These are phyloP conservation scores for Phytomonas serpens DNA, from an alignment of 208 protist species.

Conservation along the genomic window DNA sequence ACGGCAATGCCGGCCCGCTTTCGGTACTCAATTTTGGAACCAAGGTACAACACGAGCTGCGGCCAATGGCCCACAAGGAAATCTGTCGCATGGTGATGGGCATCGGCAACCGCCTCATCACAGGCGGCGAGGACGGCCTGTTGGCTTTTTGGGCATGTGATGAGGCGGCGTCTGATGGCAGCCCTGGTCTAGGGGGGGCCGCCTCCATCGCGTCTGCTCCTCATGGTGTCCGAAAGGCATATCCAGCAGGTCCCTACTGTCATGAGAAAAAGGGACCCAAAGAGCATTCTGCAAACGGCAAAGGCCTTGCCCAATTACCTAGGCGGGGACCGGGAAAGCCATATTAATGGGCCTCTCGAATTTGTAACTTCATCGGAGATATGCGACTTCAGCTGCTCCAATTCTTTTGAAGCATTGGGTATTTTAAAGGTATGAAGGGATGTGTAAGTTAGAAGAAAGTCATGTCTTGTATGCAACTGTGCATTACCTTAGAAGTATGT, in stretches of 20 bases:
- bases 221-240: background rate
- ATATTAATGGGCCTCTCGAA: background rate
- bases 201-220: background rate
- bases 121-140: slow-evolving; percentile 72
- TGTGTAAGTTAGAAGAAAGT: background rate
- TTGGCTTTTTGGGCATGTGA: slow-evolving; percentile 56
- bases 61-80: slow-evolving; percentile 45
- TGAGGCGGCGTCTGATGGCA: slow-evolving; percentile 10
- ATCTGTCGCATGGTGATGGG: slow-evolving; percentile 61
- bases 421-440: background rate
- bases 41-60: slow-evolving; percentile 12
- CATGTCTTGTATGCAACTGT: background rate
- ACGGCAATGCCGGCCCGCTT: slow-evolving; percentile 60
- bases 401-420: background rate
- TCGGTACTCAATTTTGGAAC: slow-evolving; percentile 39
- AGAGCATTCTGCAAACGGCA: background rate
- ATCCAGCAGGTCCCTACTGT: background rate
- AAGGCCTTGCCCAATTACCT: background rate
- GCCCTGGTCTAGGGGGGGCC: background rate
- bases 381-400: background rate
- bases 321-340: background rate
- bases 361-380: background rate
- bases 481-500: background rate
- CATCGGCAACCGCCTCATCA: slow-evolving; percentile 62
- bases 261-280: background rate